Conservation (phyloP, 2,329 filamentous ascomycete species). For the Xylaria sp. region DNA sequence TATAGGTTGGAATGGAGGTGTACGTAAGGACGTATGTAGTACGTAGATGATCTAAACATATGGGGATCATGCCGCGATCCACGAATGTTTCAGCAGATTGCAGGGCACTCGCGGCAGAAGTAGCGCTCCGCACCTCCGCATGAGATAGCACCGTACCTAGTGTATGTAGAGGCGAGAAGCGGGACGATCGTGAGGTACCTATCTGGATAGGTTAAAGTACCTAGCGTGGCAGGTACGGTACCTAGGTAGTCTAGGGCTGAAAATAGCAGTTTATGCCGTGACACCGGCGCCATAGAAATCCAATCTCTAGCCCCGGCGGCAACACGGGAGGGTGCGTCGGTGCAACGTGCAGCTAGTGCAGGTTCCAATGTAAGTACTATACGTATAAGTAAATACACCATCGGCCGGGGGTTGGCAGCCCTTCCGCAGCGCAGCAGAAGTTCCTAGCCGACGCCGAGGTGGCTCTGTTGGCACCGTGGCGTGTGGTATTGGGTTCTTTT, state of each 20-base stretch:
- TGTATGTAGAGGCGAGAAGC: not conserved
- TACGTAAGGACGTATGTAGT: too few relatives aligned
- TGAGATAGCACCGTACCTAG: too few relatives aligned
- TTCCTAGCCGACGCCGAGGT: not conserved
- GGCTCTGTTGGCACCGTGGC: slow-evolving; percentile 12
- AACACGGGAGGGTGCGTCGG: slow-evolving; percentile 4
- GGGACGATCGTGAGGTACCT: too few relatives aligned
- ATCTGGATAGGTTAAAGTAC: not conserved
- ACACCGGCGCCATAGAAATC: slow-evolving; percentile 12
- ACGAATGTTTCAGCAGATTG: slow-evolving; percentile 23
- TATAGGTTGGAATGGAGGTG: too few relatives aligned
- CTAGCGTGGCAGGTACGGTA: not conserved
- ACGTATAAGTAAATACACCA: too few relatives aligned
- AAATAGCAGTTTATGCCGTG: slow-evolving; percentile 22
- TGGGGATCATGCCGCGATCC: slow-evolving; percentile 7
- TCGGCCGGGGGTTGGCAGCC: not conserved
- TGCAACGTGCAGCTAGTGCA: not conserved
- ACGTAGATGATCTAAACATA: slow-evolving; percentile 15
- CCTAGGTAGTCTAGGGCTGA: slow-evolving; percentile 8
- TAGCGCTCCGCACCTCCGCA: slow-evolving; percentile 2
- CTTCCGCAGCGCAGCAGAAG: slow-evolving; percentile 10
- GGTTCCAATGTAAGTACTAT: too few relatives aligned
- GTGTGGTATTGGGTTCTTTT: slow-evolving; percentile 16
- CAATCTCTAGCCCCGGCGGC: not conserved
- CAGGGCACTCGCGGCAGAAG: slow-evolving; percentile 16